These are phyloP conservation scores for Pezicula neosporulosa DNA, from an alignment of 2,329 filamentous ascomycete species.

Conservation along the genomic window DNA sequence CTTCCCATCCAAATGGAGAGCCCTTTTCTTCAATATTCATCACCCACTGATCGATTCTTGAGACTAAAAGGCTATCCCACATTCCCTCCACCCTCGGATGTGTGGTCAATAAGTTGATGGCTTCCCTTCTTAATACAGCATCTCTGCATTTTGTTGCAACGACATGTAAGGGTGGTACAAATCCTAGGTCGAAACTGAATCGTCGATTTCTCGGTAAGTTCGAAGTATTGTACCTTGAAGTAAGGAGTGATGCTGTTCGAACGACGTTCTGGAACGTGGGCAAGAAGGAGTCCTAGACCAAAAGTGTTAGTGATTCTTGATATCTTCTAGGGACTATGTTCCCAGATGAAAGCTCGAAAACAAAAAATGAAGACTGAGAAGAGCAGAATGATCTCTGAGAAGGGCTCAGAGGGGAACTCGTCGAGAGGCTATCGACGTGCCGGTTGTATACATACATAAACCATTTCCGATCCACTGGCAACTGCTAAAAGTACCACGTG, in stretches of 20 bases:
- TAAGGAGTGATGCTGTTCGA: constrained; percentile 13
- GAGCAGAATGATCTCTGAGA: no score
- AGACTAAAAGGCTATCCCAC: constrained; percentile 49
- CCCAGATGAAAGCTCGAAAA: no score
- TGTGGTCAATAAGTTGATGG: constrained; percentile 55
- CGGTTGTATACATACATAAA: constrained; percentile 11
- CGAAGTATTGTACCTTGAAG: constrained; percentile 5
- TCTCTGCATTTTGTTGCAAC: constrained; percentile 66
- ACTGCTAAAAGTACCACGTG: constrained; percentile 16
- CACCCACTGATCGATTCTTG: constrained; percentile 23
- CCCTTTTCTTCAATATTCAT: constrained; percentile 23
- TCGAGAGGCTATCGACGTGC: no score
- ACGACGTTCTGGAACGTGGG: constrained; percentile 21
- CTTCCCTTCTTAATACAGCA: constrained; percentile 50
- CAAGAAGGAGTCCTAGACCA: constrained; percentile 9
- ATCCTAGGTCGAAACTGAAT: constrained; percentile 62
- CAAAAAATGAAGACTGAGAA: no score
- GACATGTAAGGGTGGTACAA: constrained; percentile 62
- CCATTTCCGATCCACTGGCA: constrained; percentile 18
- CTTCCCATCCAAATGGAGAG: background rate
- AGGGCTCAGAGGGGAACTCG: no score
- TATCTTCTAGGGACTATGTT: no score
- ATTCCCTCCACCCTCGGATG: constrained; percentile 63
- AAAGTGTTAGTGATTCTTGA: no score
- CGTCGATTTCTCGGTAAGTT: constrained; percentile 32